Base-by-base conservation (phyloP, 352 stramenopile species). In the Phytophthora uliginosa region DNA sequence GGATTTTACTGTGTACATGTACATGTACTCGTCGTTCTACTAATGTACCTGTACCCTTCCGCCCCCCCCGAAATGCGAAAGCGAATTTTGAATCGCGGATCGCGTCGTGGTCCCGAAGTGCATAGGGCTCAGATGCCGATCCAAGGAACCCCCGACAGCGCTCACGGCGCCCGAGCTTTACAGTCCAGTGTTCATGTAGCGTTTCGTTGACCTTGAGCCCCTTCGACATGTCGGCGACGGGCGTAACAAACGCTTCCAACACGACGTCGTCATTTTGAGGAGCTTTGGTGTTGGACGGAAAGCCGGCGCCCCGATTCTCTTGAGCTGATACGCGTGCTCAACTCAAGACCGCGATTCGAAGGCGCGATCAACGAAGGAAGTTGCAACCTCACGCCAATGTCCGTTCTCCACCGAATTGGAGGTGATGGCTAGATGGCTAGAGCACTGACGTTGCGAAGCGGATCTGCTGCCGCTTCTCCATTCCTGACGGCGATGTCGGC, bases 1-100 rank as follows among this genome's bases (percentile, higher is more conserved):
- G 45, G 59, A 57, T 48, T 36, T 65, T 65, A 34, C 59, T n/a
- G 17, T 40, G 34, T 40, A 40, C 34, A 28, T 40, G 12, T 9
- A 42, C 34, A 26, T 9, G 34, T 22, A 50, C 17, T 65, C 59
- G 58, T 10, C 58, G 38, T n/a, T n/a, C n/a, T n/a, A n/a, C n/a
- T n/a, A n/a, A n/a, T n/a, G n/a, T n/a, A n/a, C n/a, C n/a, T n/a
- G n/a, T n/a, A n/a, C n/a, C n/a, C n/a, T n/a, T n/a, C n/a, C n/a
- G n/a, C n/a, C n/a, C n/a, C n/a, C 24, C 24, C 24, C 24, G 2
- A 26, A 18, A 48, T 15, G 42, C 47, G 56, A 59, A 66, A 66
- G 33, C 20, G 34, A 66, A 71, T 55, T 71, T 66, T 71, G 24
- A 45, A 71, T 57, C 52, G 52, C 40, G 51, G 8, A 59, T 62